Evolutionary conservation across 768 basidiomycete species (phyloP), one percentile per base, ranked within the genome.

Genomic region (Trametes villosa): DNA sequence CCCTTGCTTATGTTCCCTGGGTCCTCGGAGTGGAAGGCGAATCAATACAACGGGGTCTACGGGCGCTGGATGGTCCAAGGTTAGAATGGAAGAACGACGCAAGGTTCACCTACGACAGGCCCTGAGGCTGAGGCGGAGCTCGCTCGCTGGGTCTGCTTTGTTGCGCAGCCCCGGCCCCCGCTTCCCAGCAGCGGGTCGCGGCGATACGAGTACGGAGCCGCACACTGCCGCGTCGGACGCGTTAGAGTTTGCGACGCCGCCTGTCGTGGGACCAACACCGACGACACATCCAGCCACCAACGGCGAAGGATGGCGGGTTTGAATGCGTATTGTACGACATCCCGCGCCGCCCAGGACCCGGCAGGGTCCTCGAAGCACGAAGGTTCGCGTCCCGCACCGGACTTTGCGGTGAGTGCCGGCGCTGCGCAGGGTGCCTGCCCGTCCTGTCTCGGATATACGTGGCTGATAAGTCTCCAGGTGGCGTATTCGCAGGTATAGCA

Each of bases 401-500:
- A 13, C 18, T 27, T 56, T 36, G 45, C 45, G 54, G 54, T 46
- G 45, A 47, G 45, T 47, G 33, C 44, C 54, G 45, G 13, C 29
- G 30, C n/a, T n/a, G n/a, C 22, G n/a, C 38, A 18, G 30, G n/a
- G 42, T 33, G 9, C 30, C 27, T 50, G 36, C 49, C n/a, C n/a
- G n/a, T n/a, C n/a, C n/a, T n/a, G n/a, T 20, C 11, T 45, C 44
- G 6, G 12, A 22, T 11, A 24, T 27, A 38, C 50, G 34, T 22
- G 34, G 42, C 53, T 34, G 42, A 45, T 45, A 45, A 24, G 5
- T 26, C 24, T 8, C 11, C 44, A 45, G 44, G 24, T 26, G 18
- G 15, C 36, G 7, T 17, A 38, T 17, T 17, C 18, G 36, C 36
- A 38, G 13, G 18, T 38, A 15, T 4, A 38, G 36, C 36, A 15